Conservation (phyloP, 2,329 filamentous ascomycete genomes). For the Calonectria hongkongensis region DNA sequence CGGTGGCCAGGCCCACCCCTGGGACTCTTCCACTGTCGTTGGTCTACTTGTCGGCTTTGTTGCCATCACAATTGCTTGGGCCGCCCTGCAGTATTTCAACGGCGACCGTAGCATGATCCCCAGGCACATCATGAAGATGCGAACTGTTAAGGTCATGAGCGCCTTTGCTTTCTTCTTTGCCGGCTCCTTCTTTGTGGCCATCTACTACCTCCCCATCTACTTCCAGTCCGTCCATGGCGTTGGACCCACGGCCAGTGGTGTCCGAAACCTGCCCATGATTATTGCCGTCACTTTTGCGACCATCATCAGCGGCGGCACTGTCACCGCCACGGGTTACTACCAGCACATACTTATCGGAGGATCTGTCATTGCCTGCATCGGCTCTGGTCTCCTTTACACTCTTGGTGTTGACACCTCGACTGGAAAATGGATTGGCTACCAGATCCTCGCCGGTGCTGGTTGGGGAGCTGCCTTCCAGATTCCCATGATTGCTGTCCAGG, state of each 20-base stretch:
- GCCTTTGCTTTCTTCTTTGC: constrained; percentile 65
- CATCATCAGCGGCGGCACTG: constrained; percentile 61
- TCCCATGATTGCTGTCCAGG: constrained; percentile 70
- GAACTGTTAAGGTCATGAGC: constrained; percentile 62
- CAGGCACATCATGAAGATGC: constrained; percentile 61
- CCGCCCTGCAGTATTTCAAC: constrained; percentile 62
- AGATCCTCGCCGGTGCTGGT: constrained; percentile 70
- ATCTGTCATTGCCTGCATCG: constrained; percentile 64
- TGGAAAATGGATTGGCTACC: constrained; percentile 72
- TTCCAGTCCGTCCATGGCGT: constrained; percentile 65
- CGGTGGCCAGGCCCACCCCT: constrained; percentile 66
- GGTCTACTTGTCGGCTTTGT: constrained; percentile 65
- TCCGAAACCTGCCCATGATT: constrained; percentile 68
- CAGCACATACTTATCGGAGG: constrained; percentile 68
- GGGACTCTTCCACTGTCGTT: constrained; percentile 64
- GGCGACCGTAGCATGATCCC: constrained; percentile 68
- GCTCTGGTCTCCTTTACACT: constrained; percentile 65
- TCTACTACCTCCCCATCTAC: constrained; percentile 70
- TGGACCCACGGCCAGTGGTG: constrained; percentile 63
- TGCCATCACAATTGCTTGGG: constrained; percentile 60
- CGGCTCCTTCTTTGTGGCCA: constrained; percentile 65
- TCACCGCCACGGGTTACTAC: constrained; percentile 64
- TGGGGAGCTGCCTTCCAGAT: constrained; percentile 68
- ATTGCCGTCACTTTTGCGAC: constrained; percentile 66
- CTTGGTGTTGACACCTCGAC: constrained; percentile 62